A percentile compares a stretch with the other conserved stretches of the same genome.
These are phyloP conservation scores for Geranomyces variabilis DNA, from an alignment of 192 early-diverging fungal genomes.

Conservation along the genomic window DNA sequence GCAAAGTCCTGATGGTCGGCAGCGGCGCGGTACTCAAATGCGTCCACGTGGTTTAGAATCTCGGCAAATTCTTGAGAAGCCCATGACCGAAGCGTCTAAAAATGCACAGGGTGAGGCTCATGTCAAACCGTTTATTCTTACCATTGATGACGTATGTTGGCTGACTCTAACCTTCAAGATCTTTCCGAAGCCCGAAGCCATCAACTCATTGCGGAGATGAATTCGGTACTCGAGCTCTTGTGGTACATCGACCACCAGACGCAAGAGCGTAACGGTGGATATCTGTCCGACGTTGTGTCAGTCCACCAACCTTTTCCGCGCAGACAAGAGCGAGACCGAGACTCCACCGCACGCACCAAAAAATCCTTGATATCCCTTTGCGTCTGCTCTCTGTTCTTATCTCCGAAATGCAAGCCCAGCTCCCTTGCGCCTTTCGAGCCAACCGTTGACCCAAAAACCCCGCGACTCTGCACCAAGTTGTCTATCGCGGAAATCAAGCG, in stretches of 20 bases:
- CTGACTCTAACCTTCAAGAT: slow-evolving; percentile 32
- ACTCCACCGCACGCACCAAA: too few relatives aligned
- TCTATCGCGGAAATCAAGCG: slow-evolving; percentile 30
- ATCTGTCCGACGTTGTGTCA: slow-evolving; percentile 28
- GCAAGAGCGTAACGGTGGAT: slow-evolving; percentile 41
- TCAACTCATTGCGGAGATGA: slow-evolving; percentile 47
- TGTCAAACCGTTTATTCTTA: too few relatives aligned
- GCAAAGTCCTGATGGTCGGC: slow-evolving; percentile 46
- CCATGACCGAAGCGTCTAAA: slow-evolving; percentile 44
- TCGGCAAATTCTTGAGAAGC: slow-evolving; percentile 46
- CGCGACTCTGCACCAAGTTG: slow-evolving; percentile 39
- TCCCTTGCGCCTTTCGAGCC: slow-evolving; percentile 24
- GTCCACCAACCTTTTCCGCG: too few relatives aligned
- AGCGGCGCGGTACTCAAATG: slow-evolving; percentile 40
- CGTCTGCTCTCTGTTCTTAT: slow-evolving; percentile 38
- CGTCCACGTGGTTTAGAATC: slow-evolving; percentile 47
- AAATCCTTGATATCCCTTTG: slow-evolving; percentile 49
- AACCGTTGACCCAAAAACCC: slow-evolving; percentile 48
- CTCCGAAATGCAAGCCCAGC: slow-evolving; percentile 27
- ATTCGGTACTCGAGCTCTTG: slow-evolving; percentile 51
- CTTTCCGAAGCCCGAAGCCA: slow-evolving; percentile 39
- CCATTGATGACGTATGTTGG: too few relatives aligned
- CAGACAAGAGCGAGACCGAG: too few relatives aligned
- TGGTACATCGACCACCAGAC: slow-evolving; percentile 48
- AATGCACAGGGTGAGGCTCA: too few relatives aligned